Base-by-base conservation (phyloP, 2,329 filamentous ascomycete genomes). In the Diplodia corticola region DNA sequence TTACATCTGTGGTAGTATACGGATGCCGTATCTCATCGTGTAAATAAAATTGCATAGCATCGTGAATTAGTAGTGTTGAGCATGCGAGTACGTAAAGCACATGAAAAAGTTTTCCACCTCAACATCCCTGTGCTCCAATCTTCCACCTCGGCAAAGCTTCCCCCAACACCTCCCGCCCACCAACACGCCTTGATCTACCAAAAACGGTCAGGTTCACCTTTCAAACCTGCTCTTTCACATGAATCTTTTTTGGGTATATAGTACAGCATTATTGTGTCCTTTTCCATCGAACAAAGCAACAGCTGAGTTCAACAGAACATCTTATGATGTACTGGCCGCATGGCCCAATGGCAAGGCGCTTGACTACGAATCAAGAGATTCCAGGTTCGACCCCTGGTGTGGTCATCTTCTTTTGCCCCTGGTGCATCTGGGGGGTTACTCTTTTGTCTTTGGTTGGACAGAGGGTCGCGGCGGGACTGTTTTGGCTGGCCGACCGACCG, bases 341-440 rank as follows among this genome's bases (percentile, higher is more conserved):
- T 84, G 82, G 82, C 82, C 82, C 81, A 84, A 84, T 84, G 82
- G 82, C 81, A 84, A 84, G 82, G 82, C 81, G 81, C 80, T 83
- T 84, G 82, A 84, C 82, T 84, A 83, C 81, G 81, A 82, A 78
- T 78, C 76, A 78, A 78, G 75, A 77, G 76, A 78, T 77, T 77
- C 69, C 71, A 74, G 75, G 75, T 67, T 67, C 65, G 65, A 67
- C 65, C 65, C 65, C 65, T 67, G 65, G 65, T 49, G 65, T 44
- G 65, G 65, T 67, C 65, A 67, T 35, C 20, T 28, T 20, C 9
- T 63, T 63, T 50, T 48, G 59, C 46, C 20, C 20, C 20, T 30
- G 13, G 20, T 55, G 48, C 22, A 26, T n/a, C n/a, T 50, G 22
- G 13, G 46, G 20, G 7, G n/a, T 33, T 12, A 33, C 7, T 22